phyloP scores from a whole-genome alignment of 345 rosid genomes.

The Balakata baccata region DNA sequence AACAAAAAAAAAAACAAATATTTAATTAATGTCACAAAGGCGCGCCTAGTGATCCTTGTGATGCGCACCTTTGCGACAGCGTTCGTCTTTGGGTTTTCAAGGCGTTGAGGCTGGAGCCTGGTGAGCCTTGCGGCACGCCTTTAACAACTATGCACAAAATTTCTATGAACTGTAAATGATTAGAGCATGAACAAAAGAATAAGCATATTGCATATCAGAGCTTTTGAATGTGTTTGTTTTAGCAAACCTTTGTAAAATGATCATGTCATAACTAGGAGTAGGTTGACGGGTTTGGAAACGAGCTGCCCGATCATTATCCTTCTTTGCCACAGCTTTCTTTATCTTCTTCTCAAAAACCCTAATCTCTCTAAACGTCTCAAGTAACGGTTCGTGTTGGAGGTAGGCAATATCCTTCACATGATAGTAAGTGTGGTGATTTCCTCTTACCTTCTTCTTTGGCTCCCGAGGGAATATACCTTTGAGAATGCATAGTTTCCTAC shows the following conservation, averaged over 20 bases:
- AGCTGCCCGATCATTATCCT: conserved; percentile 63
- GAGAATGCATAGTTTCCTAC: conserved; percentile 72
- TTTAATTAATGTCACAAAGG: too few species aligned
- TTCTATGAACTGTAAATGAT: neutral
- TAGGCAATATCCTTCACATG: conserved; percentile 85
- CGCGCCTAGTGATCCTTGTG: too few species aligned
- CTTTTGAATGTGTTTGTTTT: neutral
- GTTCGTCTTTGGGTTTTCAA: too few species aligned
- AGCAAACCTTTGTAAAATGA: conserved; percentile 76
- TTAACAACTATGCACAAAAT: too few species aligned
- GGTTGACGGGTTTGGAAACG: conserved; percentile 71
- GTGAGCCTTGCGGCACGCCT: too few species aligned
- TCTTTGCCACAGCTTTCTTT: conserved; percentile 74
- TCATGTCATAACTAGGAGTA: conserved; percentile 56
- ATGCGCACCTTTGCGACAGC: too few species aligned
- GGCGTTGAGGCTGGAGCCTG: too few species aligned
- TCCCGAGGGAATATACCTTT: conserved; percentile 90
- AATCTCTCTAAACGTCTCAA: conserved; percentile 80
- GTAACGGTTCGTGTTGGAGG: conserved; percentile 79
- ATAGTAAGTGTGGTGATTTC: conserved; percentile 91
- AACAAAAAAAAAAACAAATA: too few species aligned
- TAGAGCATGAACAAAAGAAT: neutral
- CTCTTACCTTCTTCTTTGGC: conserved; percentile 89
- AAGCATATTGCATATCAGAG: neutral
- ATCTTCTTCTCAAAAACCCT: conserved; percentile 71